Evolutionary conservation across 768 basidiomycete species (phyloP).

Genomic region (Panus rudis): DNA sequence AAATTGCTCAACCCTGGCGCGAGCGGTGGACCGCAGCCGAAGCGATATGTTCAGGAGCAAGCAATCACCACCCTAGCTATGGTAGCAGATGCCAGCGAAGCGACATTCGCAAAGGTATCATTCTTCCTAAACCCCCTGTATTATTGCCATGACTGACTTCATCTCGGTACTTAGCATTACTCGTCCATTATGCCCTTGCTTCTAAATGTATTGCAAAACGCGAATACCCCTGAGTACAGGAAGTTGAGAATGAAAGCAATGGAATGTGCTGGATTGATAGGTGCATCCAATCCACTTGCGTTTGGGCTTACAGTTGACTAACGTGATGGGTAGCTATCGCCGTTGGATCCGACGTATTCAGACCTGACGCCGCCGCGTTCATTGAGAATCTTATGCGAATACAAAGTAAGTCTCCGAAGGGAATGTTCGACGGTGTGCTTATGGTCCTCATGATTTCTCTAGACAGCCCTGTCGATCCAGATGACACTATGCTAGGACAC

Average conservation of each 20-base stretch:
- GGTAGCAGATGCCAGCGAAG: conserved; percentile 82
- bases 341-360: conserved; percentile 74
- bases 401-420: conserved; percentile 49
- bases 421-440: not conserved
- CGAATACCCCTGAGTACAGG: conserved; percentile 57
- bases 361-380: conserved; percentile 64
- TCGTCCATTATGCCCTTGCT: conserved; percentile 74
- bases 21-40: conserved; percentile 30
- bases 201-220: conserved; percentile 66
- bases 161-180: conserved; percentile 55
- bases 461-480: conserved; percentile 64
- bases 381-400: conserved; percentile 69
- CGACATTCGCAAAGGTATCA: conserved; percentile 65
- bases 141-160: no score
- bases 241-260: conserved; percentile 78
- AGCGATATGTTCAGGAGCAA: conserved; percentile 79
- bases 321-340: conserved; percentile 57
- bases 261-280: conserved; percentile 86
- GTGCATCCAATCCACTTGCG: conserved; percentile 34
- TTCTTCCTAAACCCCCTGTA: not conserved
- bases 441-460: conserved; percentile 1
- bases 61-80: conserved; percentile 84
- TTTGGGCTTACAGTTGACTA: not conserved
- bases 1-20: conserved; percentile 52
- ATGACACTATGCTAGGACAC: conserved; percentile 63